Evolutionary conservation across 2,329 filamentous ascomycete genomes (phyloP).

Genomic region (Phaeophleospora eucalypticola): DNA sequence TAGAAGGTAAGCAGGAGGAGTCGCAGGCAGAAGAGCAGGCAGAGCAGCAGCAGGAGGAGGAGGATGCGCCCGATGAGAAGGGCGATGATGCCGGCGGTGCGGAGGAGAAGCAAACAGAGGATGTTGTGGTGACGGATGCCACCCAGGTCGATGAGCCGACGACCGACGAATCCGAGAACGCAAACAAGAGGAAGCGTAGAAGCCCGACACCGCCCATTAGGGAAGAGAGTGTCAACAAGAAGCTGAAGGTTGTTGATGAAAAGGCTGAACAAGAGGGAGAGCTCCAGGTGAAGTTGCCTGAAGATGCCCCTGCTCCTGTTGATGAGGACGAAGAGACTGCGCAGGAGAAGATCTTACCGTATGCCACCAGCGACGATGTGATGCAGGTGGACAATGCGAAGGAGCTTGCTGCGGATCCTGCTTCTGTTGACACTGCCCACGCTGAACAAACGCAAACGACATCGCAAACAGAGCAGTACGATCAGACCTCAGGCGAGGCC

Average conservation of each 20-base stretch:
- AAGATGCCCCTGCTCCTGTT: conserved; percentile 24
- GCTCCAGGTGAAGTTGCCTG: conserved; percentile 20
- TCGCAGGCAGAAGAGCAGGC: conserved; percentile 10
- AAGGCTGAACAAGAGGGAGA: conserved; percentile 31
- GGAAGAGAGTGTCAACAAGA: conserved; percentile 40
- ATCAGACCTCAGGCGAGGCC: conserved; percentile 2
- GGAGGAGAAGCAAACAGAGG: conserved; percentile 16
- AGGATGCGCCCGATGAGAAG: conserved; percentile 4
- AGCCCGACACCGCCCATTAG: conserved; percentile 26
- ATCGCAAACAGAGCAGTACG: not conserved
- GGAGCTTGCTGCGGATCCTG: conserved; percentile 9
- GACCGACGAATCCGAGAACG: not conserved
- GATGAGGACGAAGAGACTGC: conserved; percentile 14
- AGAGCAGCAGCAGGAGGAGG: conserved; percentile 3
- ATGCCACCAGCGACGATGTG: conserved; percentile 29
- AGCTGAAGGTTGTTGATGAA: conserved; percentile 38
- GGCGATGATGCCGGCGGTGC: conserved; percentile 9
- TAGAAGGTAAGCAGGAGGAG: conserved; percentile 3
- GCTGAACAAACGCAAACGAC: not conserved
- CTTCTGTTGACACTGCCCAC: conserved; percentile 2
- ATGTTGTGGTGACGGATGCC: conserved; percentile 15
- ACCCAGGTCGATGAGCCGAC: conserved; percentile 7
- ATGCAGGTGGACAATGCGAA: conserved; percentile 14
- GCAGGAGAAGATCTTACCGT: conserved; percentile 20
- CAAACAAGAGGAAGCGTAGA: conserved; percentile 30